These are phyloP conservation scores for Fusarium albidum DNA, from an alignment of 2,329 filamentous ascomycete species.

Conservation along the genomic window DNA sequence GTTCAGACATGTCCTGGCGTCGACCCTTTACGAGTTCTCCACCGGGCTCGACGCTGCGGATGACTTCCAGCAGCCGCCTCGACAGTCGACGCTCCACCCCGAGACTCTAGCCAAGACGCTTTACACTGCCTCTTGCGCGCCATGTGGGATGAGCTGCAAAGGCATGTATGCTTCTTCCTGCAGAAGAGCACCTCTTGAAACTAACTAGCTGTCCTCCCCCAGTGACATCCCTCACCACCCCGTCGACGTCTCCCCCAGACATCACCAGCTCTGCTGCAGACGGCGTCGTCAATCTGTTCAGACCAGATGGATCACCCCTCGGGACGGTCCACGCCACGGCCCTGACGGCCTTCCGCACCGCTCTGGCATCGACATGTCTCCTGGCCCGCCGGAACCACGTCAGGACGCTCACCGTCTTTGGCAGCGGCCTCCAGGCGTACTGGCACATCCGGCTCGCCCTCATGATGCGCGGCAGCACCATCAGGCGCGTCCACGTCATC, in stretches of 20 bases:
- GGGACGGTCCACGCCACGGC: slow-evolving; percentile 78
- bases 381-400: slow-evolving; percentile 72
- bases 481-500: slow-evolving; percentile 83
- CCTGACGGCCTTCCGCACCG: slow-evolving; percentile 82
- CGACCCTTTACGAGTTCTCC: slow-evolving; percentile 69
- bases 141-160: slow-evolving; percentile 73
- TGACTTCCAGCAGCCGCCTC: slow-evolving; percentile 63
- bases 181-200: neutral
- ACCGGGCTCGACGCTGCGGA: slow-evolving; percentile 57
- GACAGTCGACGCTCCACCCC: slow-evolving; percentile 57
- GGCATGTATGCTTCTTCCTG: slow-evolving; percentile 46
- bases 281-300: slow-evolving; percentile 77
- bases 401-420: slow-evolving; percentile 83
- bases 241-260: slow-evolving; percentile 42
- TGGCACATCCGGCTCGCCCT: slow-evolving; percentile 92
- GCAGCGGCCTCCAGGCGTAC: slow-evolving; percentile 88
- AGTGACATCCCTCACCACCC: slow-evolving; percentile 71
- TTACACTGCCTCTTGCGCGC: slow-evolving; percentile 77
- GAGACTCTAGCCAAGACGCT: slow-evolving; percentile 66
- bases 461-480: slow-evolving; percentile 72
- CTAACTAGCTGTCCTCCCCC: neutral
- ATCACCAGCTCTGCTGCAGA: no score
- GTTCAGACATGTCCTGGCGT: slow-evolving; percentile 58
- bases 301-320: slow-evolving; percentile 65
- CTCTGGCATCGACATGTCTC: slow-evolving; percentile 74